A percentile compares a stretch with the other conserved stretches of the same genome.
phyloP scores from a whole-genome alignment of 2,329 filamentous ascomycete species.

The Aspergillus felis region DNA sequence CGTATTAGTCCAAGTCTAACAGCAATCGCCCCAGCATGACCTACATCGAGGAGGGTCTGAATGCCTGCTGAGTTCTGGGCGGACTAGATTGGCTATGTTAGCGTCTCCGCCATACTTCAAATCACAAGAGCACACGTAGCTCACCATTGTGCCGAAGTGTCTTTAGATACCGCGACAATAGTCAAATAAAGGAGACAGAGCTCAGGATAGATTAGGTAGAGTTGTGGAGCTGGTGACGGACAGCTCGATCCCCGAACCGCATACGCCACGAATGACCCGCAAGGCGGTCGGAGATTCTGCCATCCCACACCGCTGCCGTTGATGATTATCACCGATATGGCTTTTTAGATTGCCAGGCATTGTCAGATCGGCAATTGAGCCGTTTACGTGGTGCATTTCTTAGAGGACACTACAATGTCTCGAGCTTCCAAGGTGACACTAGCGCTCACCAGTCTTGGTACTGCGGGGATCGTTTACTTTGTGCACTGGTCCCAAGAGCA shows the following conservation, averaged over 20 bases:
- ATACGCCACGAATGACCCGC: conserved; percentile 28
- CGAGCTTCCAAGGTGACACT: conserved; percentile 84
- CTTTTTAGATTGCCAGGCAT: not conserved
- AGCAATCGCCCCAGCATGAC: conserved; percentile 29
- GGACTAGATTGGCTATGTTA: conserved; percentile 56
- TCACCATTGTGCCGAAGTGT: conserved; percentile 20
- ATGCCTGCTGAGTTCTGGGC: conserved; percentile 98
- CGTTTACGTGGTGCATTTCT: not conserved
- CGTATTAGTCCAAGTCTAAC: conserved; percentile 7
- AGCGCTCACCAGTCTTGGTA: conserved; percentile 69
- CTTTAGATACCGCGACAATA: not conserved
- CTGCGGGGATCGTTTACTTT: conserved; percentile 71
- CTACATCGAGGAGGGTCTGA: conserved; percentile 96
- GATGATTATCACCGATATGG: conserved; percentile 24
- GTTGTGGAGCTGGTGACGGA: conserved; percentile 26
- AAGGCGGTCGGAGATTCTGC: conserved; percentile 35
- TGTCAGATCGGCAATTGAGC: not conserved
- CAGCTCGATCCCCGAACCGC: conserved; percentile 17
- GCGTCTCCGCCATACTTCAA: conserved; percentile 12
- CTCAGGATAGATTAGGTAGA: conserved; percentile 16
- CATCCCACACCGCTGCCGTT: conserved; percentile 25
- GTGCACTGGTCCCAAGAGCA: conserved; percentile 86
- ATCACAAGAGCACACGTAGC: not conserved
- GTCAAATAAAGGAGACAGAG: conserved; percentile 6
- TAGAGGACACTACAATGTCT: conserved; percentile 62